Evolutionary conservation across 2,329 filamentous ascomycete genomes (phyloP), one percentile per base, ranked within the genome.

Genomic region (Lasiodiplodia citricola): DNA sequence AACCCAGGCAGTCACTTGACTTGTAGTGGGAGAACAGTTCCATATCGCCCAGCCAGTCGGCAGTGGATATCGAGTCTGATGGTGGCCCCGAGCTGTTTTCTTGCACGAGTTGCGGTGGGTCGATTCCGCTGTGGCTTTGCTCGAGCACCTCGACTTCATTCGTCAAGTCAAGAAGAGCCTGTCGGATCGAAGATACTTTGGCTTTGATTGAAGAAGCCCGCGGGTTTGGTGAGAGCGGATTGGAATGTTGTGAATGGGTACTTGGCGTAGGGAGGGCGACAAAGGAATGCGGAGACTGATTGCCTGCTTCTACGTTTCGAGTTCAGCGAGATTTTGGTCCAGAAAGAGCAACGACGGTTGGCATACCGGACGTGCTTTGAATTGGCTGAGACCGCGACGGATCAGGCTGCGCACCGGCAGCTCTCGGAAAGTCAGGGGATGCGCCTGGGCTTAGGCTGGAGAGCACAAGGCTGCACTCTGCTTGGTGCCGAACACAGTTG

Each of bases 131-230:
- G 28, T 52, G 60, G 13, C 41, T 63, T 38, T n/a, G 44, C 23
- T 64, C 60, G 1, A 64, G 47, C 16, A 31, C 28, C 11, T 64
- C 60, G 16, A 64, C 47, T 1, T 64, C 60, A 2, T 25, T 31
- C n/a, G 60, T 52, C 2, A 64, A 18, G 28, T 64, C 60, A 28
- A 64, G 28, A 3, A 64, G 44, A 64, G 47, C 60, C 21, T 64
- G 44, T 52, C 60, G 21, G 10, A 64, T 64, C n/a, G 28, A 50
- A 7, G 47, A 52, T 5, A 64, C 60, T 16, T 64, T 64, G 60
- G 60, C 60, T 11, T n/a, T 52, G 60, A 52, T 37, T 14, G 60
- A 52, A 18, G 25, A 35, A 16, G 58, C 25, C 1, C 23, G 28
- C n/a, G 47, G 5, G 3, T n/a, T 21, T n/a, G 44, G 23, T 11